Conservation (phyloP, 1,284 basidiomycete species). For the Irpex rosettiformis region DNA sequence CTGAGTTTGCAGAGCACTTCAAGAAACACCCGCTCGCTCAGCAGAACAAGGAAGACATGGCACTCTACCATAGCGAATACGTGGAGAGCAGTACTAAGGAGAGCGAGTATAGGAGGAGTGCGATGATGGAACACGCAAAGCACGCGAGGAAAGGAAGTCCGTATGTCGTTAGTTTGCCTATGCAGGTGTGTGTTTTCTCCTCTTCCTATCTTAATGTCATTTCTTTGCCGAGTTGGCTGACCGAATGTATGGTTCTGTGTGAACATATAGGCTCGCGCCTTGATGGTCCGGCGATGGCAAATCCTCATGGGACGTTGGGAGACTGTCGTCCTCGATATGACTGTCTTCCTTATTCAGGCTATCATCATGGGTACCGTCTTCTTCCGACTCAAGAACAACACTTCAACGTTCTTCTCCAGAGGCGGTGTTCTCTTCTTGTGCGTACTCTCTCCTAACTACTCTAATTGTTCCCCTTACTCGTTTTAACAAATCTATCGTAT, state of each 20-base stretch:
- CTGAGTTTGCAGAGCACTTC: slow-evolving; percentile 49
- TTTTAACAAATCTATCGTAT: not conserved
- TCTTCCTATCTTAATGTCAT: slow-evolving; percentile 19
- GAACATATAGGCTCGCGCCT: slow-evolving; percentile 18
- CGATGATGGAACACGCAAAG: slow-evolving; percentile 45
- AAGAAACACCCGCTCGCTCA: slow-evolving; percentile 34
- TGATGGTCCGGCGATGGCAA: slow-evolving; percentile 64
- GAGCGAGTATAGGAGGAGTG: slow-evolving; percentile 45
- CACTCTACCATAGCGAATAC: slow-evolving; percentile 37
- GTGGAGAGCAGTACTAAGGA: slow-evolving; percentile 28
- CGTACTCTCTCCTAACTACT: slow-evolving; percentile 18
- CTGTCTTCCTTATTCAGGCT: slow-evolving; percentile 17
- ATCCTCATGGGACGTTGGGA: slow-evolving; percentile 58
- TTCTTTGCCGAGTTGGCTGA: not conserved
- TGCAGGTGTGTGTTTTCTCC: slow-evolving; percentile 53
- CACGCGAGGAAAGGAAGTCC: slow-evolving; percentile 27
- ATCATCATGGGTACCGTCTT: slow-evolving; percentile 63
- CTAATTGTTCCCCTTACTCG: not conserved
- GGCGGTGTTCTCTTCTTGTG: slow-evolving; percentile 78
- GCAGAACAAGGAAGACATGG: slow-evolving; percentile 43
- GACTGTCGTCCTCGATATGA: slow-evolving; percentile 33
- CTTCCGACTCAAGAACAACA: slow-evolving; percentile 56
- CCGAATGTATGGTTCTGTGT: not conserved
- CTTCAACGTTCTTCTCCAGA: slow-evolving; percentile 73
- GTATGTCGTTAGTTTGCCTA: slow-evolving; percentile 30